Base-by-base conservation (phyloP, 371 early-diverging fungal species). In the Mortierella sp. region DNA sequence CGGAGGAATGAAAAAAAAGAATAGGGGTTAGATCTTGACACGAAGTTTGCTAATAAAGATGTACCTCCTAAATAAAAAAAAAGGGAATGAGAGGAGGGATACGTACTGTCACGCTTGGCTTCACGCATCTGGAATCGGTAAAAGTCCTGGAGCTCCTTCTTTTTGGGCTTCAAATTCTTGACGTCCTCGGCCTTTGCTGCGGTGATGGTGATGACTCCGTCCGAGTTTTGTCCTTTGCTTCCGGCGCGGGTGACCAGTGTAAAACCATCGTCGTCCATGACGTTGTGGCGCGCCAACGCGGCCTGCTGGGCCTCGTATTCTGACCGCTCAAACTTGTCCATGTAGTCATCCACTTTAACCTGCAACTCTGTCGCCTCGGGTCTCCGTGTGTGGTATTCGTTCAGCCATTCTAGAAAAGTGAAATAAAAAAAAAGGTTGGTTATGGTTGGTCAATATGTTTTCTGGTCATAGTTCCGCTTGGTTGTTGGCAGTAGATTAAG, bases 181-280 rank as follows among this genome's bases (percentile, higher is more conserved):
- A 76, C 74, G 10, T 88, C 88, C 41, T 91, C 90, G 2, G 89
- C 87, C 24, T 88, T 87, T 16, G 88, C 87, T 1, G 94, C 94
- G 6, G 88, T 87, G 24, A 93, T 91, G 22, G 86, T 88, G 45
- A 89, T 88, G 4, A 76, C 80, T 22, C 93, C 93, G 73, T 92
- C 94, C 9, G 89, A 87, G 67, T 91, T 89, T 5, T 86, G 82
- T 34, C 89, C 91, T 22, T 87, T 80, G 61, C 90, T 89, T 31
- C 92, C 93, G 10, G 90, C 87, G 53, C 94, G 90, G 1, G 94
- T 91, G 22, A 98, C 98, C 2, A 92, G 88, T 13, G 96, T 90
- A 79, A 98, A 98, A 11, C 98, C 98, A 86, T 98, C 98, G n/a
- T 93, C 97, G 73, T 98, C 98, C 79, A 96, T 95, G 78, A 92